Evolutionary conservation across 805 yeast genomes (phyloP).

Genomic region (Metschnikowia borealis): DNA sequence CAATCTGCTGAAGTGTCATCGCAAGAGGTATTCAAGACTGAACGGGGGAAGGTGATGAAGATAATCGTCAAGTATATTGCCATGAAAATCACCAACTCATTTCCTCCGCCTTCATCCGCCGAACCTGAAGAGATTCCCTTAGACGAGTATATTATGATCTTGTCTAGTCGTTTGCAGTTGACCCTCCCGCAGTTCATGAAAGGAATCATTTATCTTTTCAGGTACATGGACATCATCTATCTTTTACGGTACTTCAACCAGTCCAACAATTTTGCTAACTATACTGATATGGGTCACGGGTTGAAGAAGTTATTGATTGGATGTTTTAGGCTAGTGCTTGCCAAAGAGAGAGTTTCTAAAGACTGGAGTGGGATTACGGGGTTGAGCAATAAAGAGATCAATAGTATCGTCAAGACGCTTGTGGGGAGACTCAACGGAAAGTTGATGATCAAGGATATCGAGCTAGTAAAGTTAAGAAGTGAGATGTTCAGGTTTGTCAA

Average conservation of each 20-base stretch:
- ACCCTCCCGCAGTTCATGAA: slow-evolving; percentile 36
- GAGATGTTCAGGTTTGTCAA: slow-evolving; percentile 42
- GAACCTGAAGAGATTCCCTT: slow-evolving; percentile 32
- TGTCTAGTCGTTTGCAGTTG: slow-evolving; percentile 35
- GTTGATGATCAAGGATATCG: slow-evolving; percentile 34
- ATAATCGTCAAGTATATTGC: slow-evolving; percentile 41
- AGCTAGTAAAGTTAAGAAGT: slow-evolving; percentile 32
- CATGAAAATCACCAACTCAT: slow-evolving; percentile 40
- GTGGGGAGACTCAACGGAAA: slow-evolving; percentile 40
- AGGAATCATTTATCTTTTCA: slow-evolving; percentile 39
- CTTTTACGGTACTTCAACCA: slow-evolving; percentile 43
- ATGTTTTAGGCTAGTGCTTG: slow-evolving; percentile 36
- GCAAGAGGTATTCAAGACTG: slow-evolving; percentile 23
- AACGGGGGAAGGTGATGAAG: slow-evolving; percentile 38
- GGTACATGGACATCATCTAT: slow-evolving; percentile 46
- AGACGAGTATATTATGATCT: slow-evolving; percentile 36
- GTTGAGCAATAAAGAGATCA: slow-evolving; percentile 32
- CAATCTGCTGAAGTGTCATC: slow-evolving; percentile 3
- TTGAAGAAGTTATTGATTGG: slow-evolving; percentile 40
- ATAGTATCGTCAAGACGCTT: slow-evolving; percentile 31
- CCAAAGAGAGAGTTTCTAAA: slow-evolving; percentile 25
- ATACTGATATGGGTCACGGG: slow-evolving; percentile 42
- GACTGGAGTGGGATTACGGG: slow-evolving; percentile 39
- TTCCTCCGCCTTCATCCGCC: slow-evolving; percentile 37
- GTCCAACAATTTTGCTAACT: slow-evolving; percentile 41